Base-by-base conservation (phyloP, 1,284 basidiomycete genomes). In the Moniliella sp. region DNA sequence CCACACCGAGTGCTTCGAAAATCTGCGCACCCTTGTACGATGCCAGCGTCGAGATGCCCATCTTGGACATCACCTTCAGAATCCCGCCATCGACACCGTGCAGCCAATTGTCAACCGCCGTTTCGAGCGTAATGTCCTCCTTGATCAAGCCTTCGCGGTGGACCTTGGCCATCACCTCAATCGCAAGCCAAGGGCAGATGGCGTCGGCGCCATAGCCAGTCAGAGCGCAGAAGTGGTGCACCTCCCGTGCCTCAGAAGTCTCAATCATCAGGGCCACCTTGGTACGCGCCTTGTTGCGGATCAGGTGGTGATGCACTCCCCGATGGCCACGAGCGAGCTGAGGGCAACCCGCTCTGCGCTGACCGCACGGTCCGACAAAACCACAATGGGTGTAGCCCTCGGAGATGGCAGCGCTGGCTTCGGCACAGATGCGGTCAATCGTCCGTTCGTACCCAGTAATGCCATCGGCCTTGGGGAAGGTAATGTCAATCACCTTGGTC, bases 21-120 rank as follows among this genome's bases (percentile, higher is more conserved):
- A 56, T 56, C 40, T 56, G 52, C 10, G 52, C 52, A 27, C 50
- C 52, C 46, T 56, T 56, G 51, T 55, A 55, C 33, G 51, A 55
- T 35, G 42, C 36, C 13, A 55, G 46, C 10, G 51, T 55, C 3
- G 51, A 55, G 35, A 55, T 55, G 36, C 51, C 51, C 51, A 55
- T 55, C 44, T 55, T 55, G 26, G 48, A 50, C 50, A 55, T 53
- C 32, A 50, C 46, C 48, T 55, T 55, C 21, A 53, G 41, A 25
- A 55, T 50, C 34, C 52, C 52, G 33, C 41, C 38, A 40, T 55
- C 52, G 37, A 46, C 36, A n/a, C 48, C 46, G 33, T 43, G 32
- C 14, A 33, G 36, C 46, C 46, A 55, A 43, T 55, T 55, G 34
- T 37, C 40, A 28, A 54, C 44, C 32, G 54, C 40, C 38, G 51